Conservation (phyloP, 192 early-diverging fungal species). For the Coemansia sp. region DNA sequence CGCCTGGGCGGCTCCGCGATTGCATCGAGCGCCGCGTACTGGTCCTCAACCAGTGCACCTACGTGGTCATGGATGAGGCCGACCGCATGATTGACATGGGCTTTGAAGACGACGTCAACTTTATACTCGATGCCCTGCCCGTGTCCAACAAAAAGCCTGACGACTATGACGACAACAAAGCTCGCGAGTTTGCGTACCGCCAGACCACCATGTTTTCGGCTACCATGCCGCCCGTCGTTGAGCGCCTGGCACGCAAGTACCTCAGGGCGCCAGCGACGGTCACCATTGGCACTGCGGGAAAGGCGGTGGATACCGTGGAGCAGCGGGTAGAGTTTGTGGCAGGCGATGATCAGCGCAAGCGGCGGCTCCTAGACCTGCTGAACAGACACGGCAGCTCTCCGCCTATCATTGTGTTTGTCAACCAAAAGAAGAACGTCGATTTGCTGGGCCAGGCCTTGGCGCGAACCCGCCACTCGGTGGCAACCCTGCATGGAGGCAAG, state of each 20-base stretch:
- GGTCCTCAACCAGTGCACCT: constrained; percentile 90
- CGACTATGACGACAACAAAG: constrained; percentile 59
- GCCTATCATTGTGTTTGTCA: constrained; percentile 97
- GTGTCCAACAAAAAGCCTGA: constrained; percentile 89
- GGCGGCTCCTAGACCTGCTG: constrained; percentile 75
- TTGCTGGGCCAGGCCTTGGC: constrained; percentile 70
- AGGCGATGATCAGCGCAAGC: constrained; percentile 70
- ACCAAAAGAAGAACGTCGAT: constrained; percentile 93
- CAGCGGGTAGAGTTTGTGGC: constrained; percentile 94
- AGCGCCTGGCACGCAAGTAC: constrained; percentile 92
- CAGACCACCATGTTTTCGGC: constrained; percentile 99
- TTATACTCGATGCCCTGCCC: constrained; percentile 91
- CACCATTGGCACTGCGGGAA: constrained; percentile 93
- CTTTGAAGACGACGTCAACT: constrained; percentile 94
- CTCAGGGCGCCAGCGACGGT: constrained; percentile 88
- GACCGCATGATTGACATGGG: constrained; percentile 95
- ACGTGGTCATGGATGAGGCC: constrained; percentile 99
- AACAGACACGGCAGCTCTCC: constrained; percentile 58
- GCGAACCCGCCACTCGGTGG: constrained; percentile 47
- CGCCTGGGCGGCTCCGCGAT: constrained; percentile 94
- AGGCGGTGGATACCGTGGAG: constrained; percentile 95
- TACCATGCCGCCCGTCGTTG: constrained; percentile 95
- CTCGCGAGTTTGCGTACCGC: constrained; percentile 56
- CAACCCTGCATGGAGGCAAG: constrained; percentile 93
- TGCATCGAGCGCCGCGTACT: constrained; percentile 85